phyloP scores from a whole-genome alignment of 192 early-diverging fungal species.

The Coemansia sp. region DNA sequence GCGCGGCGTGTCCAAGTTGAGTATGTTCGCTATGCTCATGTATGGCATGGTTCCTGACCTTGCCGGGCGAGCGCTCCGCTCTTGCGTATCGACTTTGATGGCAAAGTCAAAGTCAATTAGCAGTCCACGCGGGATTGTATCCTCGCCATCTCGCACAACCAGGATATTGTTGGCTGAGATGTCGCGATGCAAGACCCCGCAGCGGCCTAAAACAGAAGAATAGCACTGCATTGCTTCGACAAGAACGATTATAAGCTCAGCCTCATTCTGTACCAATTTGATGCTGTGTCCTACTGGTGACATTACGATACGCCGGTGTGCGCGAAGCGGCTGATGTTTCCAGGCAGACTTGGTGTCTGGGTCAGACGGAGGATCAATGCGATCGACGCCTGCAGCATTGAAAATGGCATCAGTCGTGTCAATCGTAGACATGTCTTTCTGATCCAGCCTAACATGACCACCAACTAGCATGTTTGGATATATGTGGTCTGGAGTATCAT shows the following conservation, averaged over 20 bases:
- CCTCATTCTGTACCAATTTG: not conserved
- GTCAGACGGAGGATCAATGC: too few relatives aligned
- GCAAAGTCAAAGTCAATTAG: too few relatives aligned
- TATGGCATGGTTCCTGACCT: too few relatives aligned
- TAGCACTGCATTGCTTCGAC: slow-evolving; percentile 29
- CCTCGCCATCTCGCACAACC: too few relatives aligned
- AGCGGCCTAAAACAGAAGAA: slow-evolving; percentile 8
- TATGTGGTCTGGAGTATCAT: not conserved
- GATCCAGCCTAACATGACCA: not conserved
- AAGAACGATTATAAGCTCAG: slow-evolving; percentile 23
- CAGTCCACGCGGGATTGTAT: too few relatives aligned
- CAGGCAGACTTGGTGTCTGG: too few relatives aligned
- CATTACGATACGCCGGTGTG: slow-evolving; percentile 18
- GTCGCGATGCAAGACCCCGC: slow-evolving; percentile 2
- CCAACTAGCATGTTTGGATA: slow-evolving; percentile 1
- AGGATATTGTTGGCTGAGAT: not conserved
- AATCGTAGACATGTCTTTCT: not conserved
- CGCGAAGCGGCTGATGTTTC: not conserved
- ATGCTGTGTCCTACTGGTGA: slow-evolving; percentile 11
- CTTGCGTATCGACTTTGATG: too few relatives aligned
- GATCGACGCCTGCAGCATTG: too few relatives aligned
- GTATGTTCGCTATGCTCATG: too few relatives aligned
- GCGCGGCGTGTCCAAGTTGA: too few relatives aligned
- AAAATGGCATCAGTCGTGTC: slow-evolving; percentile 7
- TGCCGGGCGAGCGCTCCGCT: too few relatives aligned